Base-by-base conservation (phyloP, 1,284 basidiomycete genomes). In the Agaricales sp. region DNA sequence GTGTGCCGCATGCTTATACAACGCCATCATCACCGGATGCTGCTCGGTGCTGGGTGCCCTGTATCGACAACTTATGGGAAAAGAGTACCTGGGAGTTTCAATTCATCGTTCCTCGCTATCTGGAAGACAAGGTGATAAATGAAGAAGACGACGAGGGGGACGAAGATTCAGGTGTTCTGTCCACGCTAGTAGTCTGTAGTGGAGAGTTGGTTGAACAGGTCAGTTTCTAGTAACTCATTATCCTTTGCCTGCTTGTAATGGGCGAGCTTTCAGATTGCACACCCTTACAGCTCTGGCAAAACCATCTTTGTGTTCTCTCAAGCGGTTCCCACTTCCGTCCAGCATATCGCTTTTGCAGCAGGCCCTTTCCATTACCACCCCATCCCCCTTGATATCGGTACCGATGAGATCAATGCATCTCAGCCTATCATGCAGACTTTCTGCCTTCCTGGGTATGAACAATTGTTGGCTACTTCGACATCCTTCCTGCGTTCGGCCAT, bases 31-130 rank as follows among this genome's bases (percentile, higher is more conserved):
- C 87, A 2, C 83, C 92, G 3, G 92, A 96, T 60, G 79, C 91
- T 11, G 92, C 95, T 4, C 75, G 96, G 56, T 92, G 91, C 58
- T 99, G 96, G 96, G 87, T 98, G 8, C 96, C 96, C 2, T 99
- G 96, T 59, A 69, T 98, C 12, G 96, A 99, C 65, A 91, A 82
- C 61, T 66, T 95, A 12, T 97, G 92, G 90, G 95, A 97, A 65
- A 84, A 92, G 59, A 97, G 91, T 60, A 96, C 95, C 2, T 99
- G 96, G 96, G 96, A 99, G 61, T 86, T 99, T 49, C 92, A 98
- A 63, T 90, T 97, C 62, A 81, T 98, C 50, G 94, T 97, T 18
- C 94, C 94, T 41, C 80, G 87, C 52, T 86, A 82, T 57, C 70
- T 95, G 8, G 87, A 91, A 59, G 86, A 89, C 52, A 69, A 69